phyloP scores from a whole-genome alignment of 805 yeast species.

The Teunomyces panamensis region DNA sequence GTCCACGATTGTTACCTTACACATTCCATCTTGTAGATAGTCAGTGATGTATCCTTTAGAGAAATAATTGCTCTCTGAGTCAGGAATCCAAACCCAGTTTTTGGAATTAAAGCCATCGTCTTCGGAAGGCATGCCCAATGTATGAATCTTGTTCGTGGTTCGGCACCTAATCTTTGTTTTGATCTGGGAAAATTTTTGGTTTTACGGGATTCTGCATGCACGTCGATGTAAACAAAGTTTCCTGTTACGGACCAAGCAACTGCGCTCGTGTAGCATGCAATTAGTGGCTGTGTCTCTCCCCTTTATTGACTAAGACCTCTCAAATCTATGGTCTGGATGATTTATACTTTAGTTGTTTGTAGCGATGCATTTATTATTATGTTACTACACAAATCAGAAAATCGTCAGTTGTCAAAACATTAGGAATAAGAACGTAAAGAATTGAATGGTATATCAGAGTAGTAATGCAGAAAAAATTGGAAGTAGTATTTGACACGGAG shows the following conservation, averaged over 20 bases:
- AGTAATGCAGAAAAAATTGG: slow-evolving; percentile 1
- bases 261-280: background rate
- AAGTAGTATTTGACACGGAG: background rate
- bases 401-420: slow-evolving; percentile 1
- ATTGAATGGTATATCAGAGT: slow-evolving; percentile 1
- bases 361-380: background rate
- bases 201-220: background rate
- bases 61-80: slow-evolving; percentile 49
- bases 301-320: no score
- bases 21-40: slow-evolving; percentile 32
- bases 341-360: background rate
- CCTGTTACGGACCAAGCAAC: background rate
- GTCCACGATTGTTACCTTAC: slow-evolving; percentile 34
- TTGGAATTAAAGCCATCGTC: slow-evolving; percentile 40
- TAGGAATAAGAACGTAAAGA: background rate
- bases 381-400: background rate
- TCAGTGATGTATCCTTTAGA: slow-evolving; percentile 58
- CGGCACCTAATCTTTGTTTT: background rate
- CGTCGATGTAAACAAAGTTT: background rate
- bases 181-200: slow-evolving; percentile 2
- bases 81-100: slow-evolving; percentile 80
- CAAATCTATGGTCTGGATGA: no score
- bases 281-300: no score
- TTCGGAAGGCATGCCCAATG: slow-evolving; percentile 13
- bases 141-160: background rate